Evolutionary conservation across 768 basidiomycete genomes (phyloP), one percentile per base, ranked within the genome.

Genomic region (Termitomyces sp.): DNA sequence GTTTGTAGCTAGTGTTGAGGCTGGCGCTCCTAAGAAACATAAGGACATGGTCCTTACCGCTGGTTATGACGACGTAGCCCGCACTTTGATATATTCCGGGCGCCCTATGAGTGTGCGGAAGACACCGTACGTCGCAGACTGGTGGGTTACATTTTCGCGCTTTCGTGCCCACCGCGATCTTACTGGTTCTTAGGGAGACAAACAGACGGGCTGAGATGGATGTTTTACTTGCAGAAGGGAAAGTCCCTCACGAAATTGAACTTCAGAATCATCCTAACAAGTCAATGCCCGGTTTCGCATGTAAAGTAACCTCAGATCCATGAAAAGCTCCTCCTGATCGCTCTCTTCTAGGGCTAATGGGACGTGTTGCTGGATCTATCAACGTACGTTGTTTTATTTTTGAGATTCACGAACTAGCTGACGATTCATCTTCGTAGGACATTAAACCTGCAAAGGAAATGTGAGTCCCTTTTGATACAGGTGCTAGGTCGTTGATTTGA

Each of bases 371-470:
- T 31, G 90, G 84, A 29, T 81, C 86, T 29, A 87, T 92, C 62
- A 78, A 83, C 53, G 85, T 84, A 60, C 50, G 81, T 55, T 15
- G 20, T 15, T n/a, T 38, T 38, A 29, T 50, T 47, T n/a, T 10
- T 47, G 38, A 17, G 45, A 3, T 25, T 6, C 11, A 34, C 54
- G 37, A 58, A 38, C 61, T 66, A 31, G 25, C 66, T 51, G 36
- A 36, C 43, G 15, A 46, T 51, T 65, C 36, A 25, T 50, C 20
- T 52, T 9, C 17, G 14, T 56, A 86, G 84, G 90, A 93, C 48
- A 85, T 96, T 70, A 89, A 91, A 70, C 87, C 92, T 1, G 94
- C 94, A 5, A 90, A 88, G 71, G 83, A 84, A 61, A 96, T 96
- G 89, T 91, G 66, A 72, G 86, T n/a, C 29, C 66, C 53, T 57